Evolutionary conservation across 1,139 yeast species (phyloP), one percentile per base, ranked within the genome.

Genomic region (Hyphopichia wangnamkhiaoensis): DNA sequence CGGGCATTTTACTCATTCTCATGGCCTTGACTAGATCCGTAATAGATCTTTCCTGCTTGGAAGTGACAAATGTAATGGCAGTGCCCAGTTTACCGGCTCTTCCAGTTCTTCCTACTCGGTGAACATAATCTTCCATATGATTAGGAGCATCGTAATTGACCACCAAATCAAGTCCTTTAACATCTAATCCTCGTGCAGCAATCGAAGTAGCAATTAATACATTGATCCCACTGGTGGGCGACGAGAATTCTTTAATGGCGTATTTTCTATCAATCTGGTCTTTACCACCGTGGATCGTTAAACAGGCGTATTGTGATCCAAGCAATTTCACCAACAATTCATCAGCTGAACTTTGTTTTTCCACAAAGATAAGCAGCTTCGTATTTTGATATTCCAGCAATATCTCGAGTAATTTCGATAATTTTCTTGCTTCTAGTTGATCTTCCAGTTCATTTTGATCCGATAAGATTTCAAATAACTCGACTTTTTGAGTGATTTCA

Each of bases 21-120:
- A 88, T 68, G 1, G 95, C 90, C 48, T 80, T 81, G 0, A 88
- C 78, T 30, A 91, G 73, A 58, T 86, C 95, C 12, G 79, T 69
- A 1, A 89, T 85, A 5, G 81, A 75, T 31, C 89, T 65, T 32
- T 80, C 89, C 53, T 93, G 95, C 15, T 67, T 67, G 0, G 76
- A 67, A 0, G 80, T 65, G 2, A 94, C 71, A 49, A 93, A 79
- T 0, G 97, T 86, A 1, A 86, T 66, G 0, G 97, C 96, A 0
- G 78, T 74, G 0, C 98, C 98, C 17, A 48, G 63, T 31, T 74
- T 74, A 0, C 95, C 95, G 1, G 97, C 98, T 44, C 99, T 72
- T 0, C 98, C 99, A 0, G 99, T 94, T 47, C 99, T 71, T 0
- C 99, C 99, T 0, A 91, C 96, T 21, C 98, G 74, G 61, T 93